Evolutionary conservation across 768 basidiomycete species (phyloP).

Genomic region (Kwoniella shandongensis): DNA sequence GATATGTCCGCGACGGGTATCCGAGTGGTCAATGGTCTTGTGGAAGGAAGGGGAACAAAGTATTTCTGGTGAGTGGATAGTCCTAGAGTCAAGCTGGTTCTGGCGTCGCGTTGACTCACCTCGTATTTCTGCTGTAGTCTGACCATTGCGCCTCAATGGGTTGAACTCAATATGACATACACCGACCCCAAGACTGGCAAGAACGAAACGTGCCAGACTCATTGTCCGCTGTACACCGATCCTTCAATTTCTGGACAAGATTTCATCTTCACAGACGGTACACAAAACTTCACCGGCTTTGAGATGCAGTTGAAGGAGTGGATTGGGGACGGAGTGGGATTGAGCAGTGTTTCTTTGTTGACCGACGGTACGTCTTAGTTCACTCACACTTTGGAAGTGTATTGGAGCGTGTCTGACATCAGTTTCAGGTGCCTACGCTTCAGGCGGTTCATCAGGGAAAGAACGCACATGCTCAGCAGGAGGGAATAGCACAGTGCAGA

Average conservation of each 20-base stretch:
- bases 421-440: constrained; percentile 66
- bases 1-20: constrained; percentile 74
- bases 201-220: constrained; percentile 71
- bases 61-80: constrained; percentile 68
- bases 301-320: constrained; percentile 77
- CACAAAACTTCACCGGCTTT: constrained; percentile 73
- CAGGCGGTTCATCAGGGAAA: constrained; percentile 66
- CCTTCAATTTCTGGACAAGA: constrained; percentile 82
- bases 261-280: constrained; percentile 69
- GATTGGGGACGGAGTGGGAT: constrained; percentile 71
- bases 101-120: not conserved
- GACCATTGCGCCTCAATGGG: constrained; percentile 85
- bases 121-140: constrained; percentile 58
- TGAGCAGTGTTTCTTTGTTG: constrained; percentile 88
- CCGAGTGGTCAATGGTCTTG: constrained; percentile 88
- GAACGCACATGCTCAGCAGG: constrained; percentile 74
- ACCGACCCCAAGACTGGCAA: constrained; percentile 72
- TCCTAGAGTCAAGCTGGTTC: not conserved
- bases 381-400: too few relatives aligned
- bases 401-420: too few relatives aligned
- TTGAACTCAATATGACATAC: constrained; percentile 71
- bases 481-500: constrained; percentile 66
- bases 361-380: constrained; percentile 67
- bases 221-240: constrained; percentile 79
- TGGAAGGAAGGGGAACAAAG: constrained; percentile 75